Evolutionary conservation across 805 yeast genomes (phyloP).

Genomic region (Zygoascus ofunaensis): DNA sequence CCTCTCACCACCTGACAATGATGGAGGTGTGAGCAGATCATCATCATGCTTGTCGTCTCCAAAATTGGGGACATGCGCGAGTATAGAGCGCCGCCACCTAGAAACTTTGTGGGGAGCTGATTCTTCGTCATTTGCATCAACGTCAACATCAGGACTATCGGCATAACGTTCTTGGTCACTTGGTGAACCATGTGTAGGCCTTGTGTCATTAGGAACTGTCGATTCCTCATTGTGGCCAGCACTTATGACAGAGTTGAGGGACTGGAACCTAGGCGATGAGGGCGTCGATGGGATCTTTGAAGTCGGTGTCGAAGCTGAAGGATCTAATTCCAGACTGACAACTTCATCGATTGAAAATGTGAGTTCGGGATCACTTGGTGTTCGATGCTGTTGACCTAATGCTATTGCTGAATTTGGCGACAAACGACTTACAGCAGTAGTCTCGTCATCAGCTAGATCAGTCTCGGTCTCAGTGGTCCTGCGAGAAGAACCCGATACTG

Average conservation of each 20-base stretch:
- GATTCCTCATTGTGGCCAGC: constrained; percentile 14
- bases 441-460: too few species aligned
- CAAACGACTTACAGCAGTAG: too few species aligned
- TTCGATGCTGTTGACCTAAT: too few species aligned
- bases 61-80: constrained; percentile 6
- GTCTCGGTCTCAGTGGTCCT: too few species aligned
- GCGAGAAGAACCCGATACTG: too few species aligned
- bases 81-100: constrained; percentile 18
- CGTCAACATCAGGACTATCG: neutral
- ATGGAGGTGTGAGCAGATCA: constrained; percentile 6
- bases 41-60: constrained; percentile 1
- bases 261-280: constrained; percentile 5
- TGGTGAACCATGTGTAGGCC: too few species aligned
- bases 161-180: constrained; percentile 10
- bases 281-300: neutral
- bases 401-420: too few species aligned
- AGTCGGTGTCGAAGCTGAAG: constrained; percentile 8
- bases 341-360: constrained; percentile 18
- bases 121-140: neutral
- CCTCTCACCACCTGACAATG: constrained; percentile 3
- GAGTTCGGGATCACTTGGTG: constrained; percentile 2
- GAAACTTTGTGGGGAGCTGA: constrained; percentile 13
- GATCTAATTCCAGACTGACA: constrained; percentile 6
- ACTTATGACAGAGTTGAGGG: constrained; percentile 7
- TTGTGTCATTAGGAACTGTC: too few species aligned